Evolutionary conservation across 108 stramenopile genomes (phyloP), one percentile per base, ranked within the genome.

Genomic region (Stephanodiscus triporus): DNA sequence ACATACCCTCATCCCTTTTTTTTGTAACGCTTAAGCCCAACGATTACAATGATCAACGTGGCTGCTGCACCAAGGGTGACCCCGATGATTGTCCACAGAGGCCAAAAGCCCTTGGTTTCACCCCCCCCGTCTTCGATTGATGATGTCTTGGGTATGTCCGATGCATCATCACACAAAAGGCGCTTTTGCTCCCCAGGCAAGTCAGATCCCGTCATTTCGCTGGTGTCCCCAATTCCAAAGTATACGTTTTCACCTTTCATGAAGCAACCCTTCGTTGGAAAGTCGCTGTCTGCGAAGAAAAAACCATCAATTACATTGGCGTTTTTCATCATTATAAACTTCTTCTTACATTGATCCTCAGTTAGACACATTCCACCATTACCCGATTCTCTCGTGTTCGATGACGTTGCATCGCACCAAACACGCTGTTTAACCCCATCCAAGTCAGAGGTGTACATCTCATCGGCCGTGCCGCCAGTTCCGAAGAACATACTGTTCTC

Each of bases 181-280:
- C 65, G 65, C 65, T 48, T 48, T 20, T 66, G 65, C 38, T 27
- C 0, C 23, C 47, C 65, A n/a, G 65, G 43, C 48, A 66, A 66
- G 45, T 66, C 38, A 6, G 48, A 34, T 22, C 17, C 16, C 14
- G 65, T 23, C 65, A 66, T 66, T 13, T 66, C 40, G 7, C 50
- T 27, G 47, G 48, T 66, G 16, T 48, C 65, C 0, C 65, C 65
- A 23, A 19, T 29, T 34, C 40, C 65, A 19, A 66, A 66, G 45
- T 20, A 66, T 17, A 26, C 65, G 27, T 51, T 49, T 11, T 6
- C 19, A 22, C n/a, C 30, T 30, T 66, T 66, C n/a, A 47, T 32
- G 40, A 66, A 45, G 45, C 65, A 66, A 32, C 65, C 65, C 48
- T 66, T 66, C 40, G 38, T 22, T 36, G 47, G 24, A 51, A 10